A percentile compares a stretch with the other conserved stretches of the same genome.
phyloP scores from a whole-genome alignment of 495 filamentous ascomycete species.

The Podospora sp. region DNA sequence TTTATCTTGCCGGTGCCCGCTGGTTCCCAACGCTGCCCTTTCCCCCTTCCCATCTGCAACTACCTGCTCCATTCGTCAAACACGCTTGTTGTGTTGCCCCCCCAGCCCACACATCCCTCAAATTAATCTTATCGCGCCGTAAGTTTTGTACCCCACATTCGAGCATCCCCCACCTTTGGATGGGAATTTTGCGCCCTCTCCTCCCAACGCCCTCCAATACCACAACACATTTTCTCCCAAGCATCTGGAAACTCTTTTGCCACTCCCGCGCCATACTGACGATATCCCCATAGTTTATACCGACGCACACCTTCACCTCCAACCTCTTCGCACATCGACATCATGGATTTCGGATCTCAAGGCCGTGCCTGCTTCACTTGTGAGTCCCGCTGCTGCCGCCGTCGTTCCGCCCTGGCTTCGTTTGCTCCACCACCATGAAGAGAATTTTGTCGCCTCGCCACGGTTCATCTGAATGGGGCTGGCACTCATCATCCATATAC shows the following conservation, averaged over 20 bases:
- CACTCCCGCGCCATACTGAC: slow-evolving; percentile 26
- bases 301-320: slow-evolving; percentile 12
- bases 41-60: slow-evolving; percentile 8
- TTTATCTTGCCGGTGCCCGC: slow-evolving; percentile 32
- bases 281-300: slow-evolving; percentile 7
- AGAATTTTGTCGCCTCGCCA: slow-evolving; percentile 8
- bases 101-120: slow-evolving; percentile 13
- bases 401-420: slow-evolving; percentile 27
- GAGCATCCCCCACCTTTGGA: slow-evolving; percentile 32
- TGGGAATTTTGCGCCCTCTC: slow-evolving; percentile 23
- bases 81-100: neutral
- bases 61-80: slow-evolving; percentile 3
- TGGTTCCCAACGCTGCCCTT: slow-evolving; percentile 18
- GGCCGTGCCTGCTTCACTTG: slow-evolving; percentile 53
- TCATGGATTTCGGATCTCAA: slow-evolving; percentile 45
- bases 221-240: slow-evolving; percentile 26
- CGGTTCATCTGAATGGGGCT: neutral
- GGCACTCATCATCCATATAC: neutral
- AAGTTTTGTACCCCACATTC: slow-evolving; percentile 31
- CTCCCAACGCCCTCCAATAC: slow-evolving; percentile 27
- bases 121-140: slow-evolving; percentile 10
- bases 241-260: slow-evolving; percentile 25
- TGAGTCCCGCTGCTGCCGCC: slow-evolving; percentile 39
- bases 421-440: slow-evolving; percentile 29
- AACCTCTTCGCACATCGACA: slow-evolving; percentile 21